phyloP scores from a whole-genome alignment of 495 filamentous ascomycete genomes.

The Aspergillus campestris region DNA sequence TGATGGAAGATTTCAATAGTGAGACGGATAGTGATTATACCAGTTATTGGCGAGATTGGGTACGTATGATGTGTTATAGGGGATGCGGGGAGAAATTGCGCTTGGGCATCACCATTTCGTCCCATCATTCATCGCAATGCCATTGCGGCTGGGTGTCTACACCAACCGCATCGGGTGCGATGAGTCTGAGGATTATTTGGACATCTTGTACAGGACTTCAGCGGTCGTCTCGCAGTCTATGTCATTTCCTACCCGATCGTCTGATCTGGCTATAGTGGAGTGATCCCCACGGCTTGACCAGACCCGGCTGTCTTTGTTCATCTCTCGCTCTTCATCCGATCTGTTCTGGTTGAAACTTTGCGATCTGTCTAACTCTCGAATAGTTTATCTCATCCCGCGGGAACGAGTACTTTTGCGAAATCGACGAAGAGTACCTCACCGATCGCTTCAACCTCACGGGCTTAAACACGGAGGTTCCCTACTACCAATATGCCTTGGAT shows the following conservation, averaged over 20 bases:
- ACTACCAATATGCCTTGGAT: conserved; percentile 98
- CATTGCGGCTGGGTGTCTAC: no score
- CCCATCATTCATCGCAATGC: neutral
- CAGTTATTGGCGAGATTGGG: conserved; percentile 99
- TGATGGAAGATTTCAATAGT: conserved; percentile 93
- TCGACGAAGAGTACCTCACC: conserved; percentile 97
- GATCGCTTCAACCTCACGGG: conserved; percentile 98
- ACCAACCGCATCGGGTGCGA: no score
- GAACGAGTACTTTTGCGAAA: conserved; percentile 99
- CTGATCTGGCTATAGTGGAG: no score
- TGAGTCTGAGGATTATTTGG: no score
- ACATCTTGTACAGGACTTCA: no score
- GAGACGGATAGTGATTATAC: conserved; percentile 99
- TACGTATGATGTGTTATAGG: conserved; percentile 40
- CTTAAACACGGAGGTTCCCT: conserved; percentile 92
- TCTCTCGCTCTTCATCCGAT: no score
- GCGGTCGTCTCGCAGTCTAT: no score
- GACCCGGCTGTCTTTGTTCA: no score
- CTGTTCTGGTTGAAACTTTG: neutral
- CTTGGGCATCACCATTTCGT: neutral
- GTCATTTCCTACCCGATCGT: no score
- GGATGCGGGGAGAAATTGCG: neutral
- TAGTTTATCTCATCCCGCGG: conserved; percentile 96
- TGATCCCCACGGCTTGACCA: no score
- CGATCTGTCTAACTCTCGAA: conserved; percentile 13